Conservation (phyloP, 2,329 filamentous ascomycete genomes). For the Colletotrichum musicola region DNA sequence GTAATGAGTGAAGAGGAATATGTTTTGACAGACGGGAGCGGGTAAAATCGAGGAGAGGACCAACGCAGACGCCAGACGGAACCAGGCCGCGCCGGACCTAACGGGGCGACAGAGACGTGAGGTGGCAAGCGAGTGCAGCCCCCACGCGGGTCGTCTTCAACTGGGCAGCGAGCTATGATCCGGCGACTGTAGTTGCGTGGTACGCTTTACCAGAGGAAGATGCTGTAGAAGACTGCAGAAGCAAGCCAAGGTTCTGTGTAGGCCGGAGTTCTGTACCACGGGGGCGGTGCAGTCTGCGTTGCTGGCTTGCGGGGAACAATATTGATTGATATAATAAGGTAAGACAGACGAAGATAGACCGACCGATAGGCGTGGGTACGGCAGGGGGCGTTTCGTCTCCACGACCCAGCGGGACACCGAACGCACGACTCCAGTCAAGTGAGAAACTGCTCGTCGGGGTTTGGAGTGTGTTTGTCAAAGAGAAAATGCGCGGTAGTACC, state of each 20-base stretch:
- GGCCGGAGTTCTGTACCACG: constrained; percentile 1
- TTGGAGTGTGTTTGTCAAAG: too few relatives aligned
- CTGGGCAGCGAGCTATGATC: too few relatives aligned
- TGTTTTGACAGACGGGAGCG: constrained; percentile 10
- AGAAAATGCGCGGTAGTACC: too few relatives aligned
- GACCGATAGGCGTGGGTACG: constrained; percentile 7
- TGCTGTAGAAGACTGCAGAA: background rate
- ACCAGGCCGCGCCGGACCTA: background rate
- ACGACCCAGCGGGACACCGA: constrained; percentile 9
- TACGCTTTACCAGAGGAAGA: too few relatives aligned
- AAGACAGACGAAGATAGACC: background rate
- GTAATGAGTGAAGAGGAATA: constrained; percentile 6
- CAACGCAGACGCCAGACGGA: constrained; percentile 1
- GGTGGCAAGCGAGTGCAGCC: constrained; percentile 16
- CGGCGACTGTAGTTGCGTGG: too few relatives aligned
- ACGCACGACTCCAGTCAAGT: background rate
- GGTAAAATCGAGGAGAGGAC: constrained; percentile 11
- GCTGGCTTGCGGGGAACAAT: constrained; percentile 6
- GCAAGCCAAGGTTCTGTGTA: background rate
- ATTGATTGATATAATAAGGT: constrained; percentile 1
- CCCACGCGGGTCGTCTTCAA: constrained; percentile 22
- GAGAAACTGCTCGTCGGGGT: too few relatives aligned
- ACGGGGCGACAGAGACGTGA: background rate
- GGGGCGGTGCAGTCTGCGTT: background rate
- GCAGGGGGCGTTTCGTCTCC: constrained; percentile 18